A percentile compares a stretch with the other conserved stretches of the same genome.
Evolutionary conservation across 257 asterid species (phyloP).

Genomic region (Solanum virginianum): DNA sequence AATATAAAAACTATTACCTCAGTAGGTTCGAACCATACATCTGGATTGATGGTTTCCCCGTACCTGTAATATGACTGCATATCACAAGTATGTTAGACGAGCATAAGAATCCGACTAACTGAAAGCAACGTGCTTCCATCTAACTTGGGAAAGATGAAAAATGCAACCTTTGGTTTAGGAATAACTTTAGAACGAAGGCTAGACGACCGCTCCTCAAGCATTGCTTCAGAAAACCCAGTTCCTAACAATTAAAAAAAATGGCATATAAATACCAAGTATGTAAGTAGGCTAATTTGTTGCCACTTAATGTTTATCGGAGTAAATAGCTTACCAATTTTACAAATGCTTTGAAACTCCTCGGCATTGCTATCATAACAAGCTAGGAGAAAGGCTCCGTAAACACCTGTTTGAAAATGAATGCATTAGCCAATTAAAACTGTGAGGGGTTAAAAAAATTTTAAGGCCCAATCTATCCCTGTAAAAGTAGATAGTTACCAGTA

Average conservation of each 20-base stretch:
- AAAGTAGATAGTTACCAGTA: conserved; percentile 39
- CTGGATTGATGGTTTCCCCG: conserved; percentile 66
- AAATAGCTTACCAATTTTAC: conserved; percentile 69
- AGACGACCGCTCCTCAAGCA: conserved; percentile 84
- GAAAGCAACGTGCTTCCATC: background rate
- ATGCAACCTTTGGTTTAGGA: conserved; percentile 66
- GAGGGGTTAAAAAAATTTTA: background rate
- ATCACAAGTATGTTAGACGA: conserved; percentile 7
- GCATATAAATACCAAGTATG: background rate
- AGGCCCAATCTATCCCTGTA: background rate
- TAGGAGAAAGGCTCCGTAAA: conserved; percentile 91
- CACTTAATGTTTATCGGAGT: conserved; percentile 7
- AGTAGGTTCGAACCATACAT: conserved; percentile 95
- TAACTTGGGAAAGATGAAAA: background rate
- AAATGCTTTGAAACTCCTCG: conserved; percentile 91
- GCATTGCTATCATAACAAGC: conserved; percentile 84
- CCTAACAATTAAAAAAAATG: conserved; percentile 29
- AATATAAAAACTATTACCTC: conserved; percentile 45
- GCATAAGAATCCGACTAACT: background rate
- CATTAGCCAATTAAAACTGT: background rate
- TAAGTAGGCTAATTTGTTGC: background rate
- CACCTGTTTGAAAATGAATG: conserved; percentile 35
- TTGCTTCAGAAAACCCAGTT: conserved; percentile 82
- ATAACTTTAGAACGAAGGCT: conserved; percentile 81
- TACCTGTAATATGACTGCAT: conserved; percentile 78